Conservation (phyloP, 2,329 filamentous ascomycete species). For the Juglanconis juglandina region DNA sequence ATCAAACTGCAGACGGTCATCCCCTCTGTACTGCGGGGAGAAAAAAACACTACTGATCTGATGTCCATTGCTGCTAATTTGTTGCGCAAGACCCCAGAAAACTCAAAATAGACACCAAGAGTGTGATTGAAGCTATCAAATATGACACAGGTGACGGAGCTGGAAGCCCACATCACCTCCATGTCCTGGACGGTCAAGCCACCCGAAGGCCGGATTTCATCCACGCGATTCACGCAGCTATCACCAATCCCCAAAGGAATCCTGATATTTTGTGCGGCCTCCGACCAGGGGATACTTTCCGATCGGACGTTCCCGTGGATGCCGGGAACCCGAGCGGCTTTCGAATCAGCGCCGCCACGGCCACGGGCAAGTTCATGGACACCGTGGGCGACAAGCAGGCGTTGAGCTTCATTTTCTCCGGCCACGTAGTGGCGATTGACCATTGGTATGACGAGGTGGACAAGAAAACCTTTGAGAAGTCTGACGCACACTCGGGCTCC, state of each 20-base stretch:
- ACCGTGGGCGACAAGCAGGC: constrained; percentile 21
- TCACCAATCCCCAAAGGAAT: constrained; percentile 26
- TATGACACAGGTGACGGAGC: not conserved
- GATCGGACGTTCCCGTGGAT: constrained; percentile 14
- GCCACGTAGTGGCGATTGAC: constrained; percentile 23
- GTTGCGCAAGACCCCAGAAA: not conserved
- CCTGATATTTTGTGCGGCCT: constrained; percentile 36
- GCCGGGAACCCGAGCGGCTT: constrained; percentile 19
- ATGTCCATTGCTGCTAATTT: not conserved
- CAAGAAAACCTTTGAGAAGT: not conserved
- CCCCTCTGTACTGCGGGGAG: too few species aligned
- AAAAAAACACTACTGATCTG: not conserved
- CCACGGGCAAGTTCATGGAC: constrained; percentile 20
- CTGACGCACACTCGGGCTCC: constrained; percentile 19
- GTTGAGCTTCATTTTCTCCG: constrained; percentile 30
- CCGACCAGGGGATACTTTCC: constrained; percentile 26
- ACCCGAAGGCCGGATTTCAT: constrained; percentile 19
- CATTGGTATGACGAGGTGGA: constrained; percentile 7
- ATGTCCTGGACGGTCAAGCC: constrained; percentile 36
- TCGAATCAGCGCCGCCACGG: constrained; percentile 28
- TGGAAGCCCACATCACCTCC: constrained; percentile 33
- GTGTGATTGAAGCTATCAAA: not conserved
- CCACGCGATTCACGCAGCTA: constrained; percentile 22
- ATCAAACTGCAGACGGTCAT: not conserved
- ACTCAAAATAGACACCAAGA: not conserved